Conservation (phyloP, 2,329 filamentous ascomycete species). For the Fusarium sp. region DNA sequence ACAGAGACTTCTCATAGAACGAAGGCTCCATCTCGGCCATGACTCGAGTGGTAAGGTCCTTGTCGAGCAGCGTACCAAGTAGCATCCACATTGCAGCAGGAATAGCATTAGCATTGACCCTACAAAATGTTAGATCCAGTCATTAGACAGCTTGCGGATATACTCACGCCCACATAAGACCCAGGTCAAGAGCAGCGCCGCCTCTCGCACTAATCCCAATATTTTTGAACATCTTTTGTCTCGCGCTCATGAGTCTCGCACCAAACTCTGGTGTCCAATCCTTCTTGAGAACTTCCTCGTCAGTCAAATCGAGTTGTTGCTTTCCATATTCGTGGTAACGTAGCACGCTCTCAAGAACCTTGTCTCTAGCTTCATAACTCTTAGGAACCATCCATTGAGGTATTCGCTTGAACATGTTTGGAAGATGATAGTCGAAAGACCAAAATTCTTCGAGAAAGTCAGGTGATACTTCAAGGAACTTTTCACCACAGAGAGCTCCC, state of each 20-base stretch:
- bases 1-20: slow-evolving; percentile 6
- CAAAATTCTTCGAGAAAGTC: slow-evolving; percentile 33
- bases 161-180: slow-evolving; percentile 40
- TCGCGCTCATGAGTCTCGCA: slow-evolving; percentile 41
- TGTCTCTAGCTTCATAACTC: slow-evolving; percentile 31
- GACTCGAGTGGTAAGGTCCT: slow-evolving; percentile 9
- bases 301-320: slow-evolving; percentile 1
- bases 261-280: slow-evolving; percentile 42
- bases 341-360: slow-evolving; percentile 7
- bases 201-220: slow-evolving; percentile 22
- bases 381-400: slow-evolving; percentile 30
- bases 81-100: slow-evolving; percentile 40
- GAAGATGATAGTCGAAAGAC: slow-evolving; percentile 33
- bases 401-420: slow-evolving; percentile 29
- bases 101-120: slow-evolving; percentile 37
- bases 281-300: slow-evolving; percentile 3
- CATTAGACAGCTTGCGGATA: rapidly evolving
- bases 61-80: slow-evolving; percentile 19
- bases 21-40: slow-evolving; percentile 29
- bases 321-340: slow-evolving; percentile 25
- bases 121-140: rapidly evolving
- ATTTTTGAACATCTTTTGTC: slow-evolving; percentile 33
- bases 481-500: slow-evolving; percentile 16
- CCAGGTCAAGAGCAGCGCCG: slow-evolving; percentile 35
- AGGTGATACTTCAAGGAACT: slow-evolving; percentile 26